A percentile compares a stretch with the other conserved stretches of the same genome.
Conservation (phyloP, 805 yeast genomes). For the Starmerella riodocensis region DNA sequence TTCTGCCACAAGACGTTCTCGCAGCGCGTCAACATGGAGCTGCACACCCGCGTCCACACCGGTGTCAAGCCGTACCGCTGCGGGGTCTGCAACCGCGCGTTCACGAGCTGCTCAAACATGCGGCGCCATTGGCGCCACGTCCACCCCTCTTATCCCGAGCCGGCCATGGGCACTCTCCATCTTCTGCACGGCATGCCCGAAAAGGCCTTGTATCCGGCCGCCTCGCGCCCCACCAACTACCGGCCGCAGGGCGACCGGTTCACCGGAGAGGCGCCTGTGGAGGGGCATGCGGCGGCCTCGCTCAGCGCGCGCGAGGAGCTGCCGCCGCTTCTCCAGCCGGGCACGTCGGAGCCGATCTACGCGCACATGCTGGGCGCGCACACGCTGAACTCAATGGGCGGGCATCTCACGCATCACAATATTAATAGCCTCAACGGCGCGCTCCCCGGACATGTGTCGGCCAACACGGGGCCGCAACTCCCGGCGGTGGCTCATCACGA, state of each 20-base stretch:
- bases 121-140: conserved; percentile 21
- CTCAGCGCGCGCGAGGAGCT: background rate
- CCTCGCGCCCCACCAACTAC: background rate
- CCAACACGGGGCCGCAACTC: too few relatives aligned
- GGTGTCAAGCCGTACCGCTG: conserved; percentile 86
- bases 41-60: conserved; percentile 73
- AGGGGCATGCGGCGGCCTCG: background rate
- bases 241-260: background rate
- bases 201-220: conserved; percentile 11
- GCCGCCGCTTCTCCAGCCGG: background rate
- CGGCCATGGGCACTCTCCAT: conserved; percentile 16
- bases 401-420: too few relatives aligned
- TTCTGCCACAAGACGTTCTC: conserved; percentile 67
- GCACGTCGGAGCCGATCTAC: background rate
- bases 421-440: too few relatives aligned
- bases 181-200: conserved; percentile 18
- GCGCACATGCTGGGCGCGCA: background rate
- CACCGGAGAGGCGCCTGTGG: background rate
- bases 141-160: conserved; percentile 18
- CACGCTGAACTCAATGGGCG: background rate
- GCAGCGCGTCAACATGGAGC: conserved; percentile 74
- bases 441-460: too few relatives aligned
- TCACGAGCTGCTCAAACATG: conserved; percentile 21
- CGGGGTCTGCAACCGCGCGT: conserved; percentile 37
- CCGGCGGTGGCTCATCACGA: too few relatives aligned